Percentiles rank a stretch among this genome's conserved stretches.
Evolutionary conservation across 2,329 filamentous ascomycete genomes (phyloP).

Genomic region (Mollisiaceae sp.): DNA sequence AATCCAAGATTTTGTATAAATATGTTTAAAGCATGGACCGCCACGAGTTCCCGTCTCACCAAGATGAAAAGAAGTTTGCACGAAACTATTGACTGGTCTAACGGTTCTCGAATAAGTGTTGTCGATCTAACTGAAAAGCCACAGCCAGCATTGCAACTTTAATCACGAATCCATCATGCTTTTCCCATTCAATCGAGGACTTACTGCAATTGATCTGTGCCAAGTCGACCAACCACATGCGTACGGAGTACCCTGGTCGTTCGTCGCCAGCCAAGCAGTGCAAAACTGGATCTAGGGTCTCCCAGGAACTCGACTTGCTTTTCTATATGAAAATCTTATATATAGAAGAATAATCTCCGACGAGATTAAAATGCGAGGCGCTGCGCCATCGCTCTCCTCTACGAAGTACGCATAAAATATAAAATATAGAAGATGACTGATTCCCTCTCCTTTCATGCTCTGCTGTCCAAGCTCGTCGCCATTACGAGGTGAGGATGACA

Average conservation of each 20-base stretch:
- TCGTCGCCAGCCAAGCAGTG: background rate
- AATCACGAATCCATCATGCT: background rate
- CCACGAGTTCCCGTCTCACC: background rate
- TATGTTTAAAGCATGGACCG: background rate
- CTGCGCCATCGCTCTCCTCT: background rate
- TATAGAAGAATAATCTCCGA: slow-evolving; percentile 21
- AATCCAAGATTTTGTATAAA: background rate
- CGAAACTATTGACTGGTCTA: slow-evolving; percentile 6
- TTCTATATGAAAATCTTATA: slow-evolving; percentile 10
- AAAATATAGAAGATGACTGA: slow-evolving; percentile 7
- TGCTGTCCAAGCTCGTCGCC: background rate
- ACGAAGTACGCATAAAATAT: slow-evolving; percentile 3
- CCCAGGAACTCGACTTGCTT: slow-evolving; percentile 11
- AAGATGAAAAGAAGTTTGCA: slow-evolving; percentile 4
- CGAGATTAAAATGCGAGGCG: background rate
- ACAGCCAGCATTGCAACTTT: background rate
- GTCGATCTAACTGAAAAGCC: background rate
- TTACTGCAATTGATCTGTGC: background rate
- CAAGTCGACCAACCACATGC: background rate
- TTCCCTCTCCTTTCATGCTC: slow-evolving; percentile 5
- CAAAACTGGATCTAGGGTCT: background rate
- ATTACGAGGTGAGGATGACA: background rate
- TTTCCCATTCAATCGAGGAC: slow-evolving; percentile 1
- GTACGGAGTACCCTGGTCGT: no score
- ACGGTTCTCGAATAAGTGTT: background rate